Base-by-base conservation (phyloP, 768 basidiomycete species). In the Boletus reticuloceps region DNA sequence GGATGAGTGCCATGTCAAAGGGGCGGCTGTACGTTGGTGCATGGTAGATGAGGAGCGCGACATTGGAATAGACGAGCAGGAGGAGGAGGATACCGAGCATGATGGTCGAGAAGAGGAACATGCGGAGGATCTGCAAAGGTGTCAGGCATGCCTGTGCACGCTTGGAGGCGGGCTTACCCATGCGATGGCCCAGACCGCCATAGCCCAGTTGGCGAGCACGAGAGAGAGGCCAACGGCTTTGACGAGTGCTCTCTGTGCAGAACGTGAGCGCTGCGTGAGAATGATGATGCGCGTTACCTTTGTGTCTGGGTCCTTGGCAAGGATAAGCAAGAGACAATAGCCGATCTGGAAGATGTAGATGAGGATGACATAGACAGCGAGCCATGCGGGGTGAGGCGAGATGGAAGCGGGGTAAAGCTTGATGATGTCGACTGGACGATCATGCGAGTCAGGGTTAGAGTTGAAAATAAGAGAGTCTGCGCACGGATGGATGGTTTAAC, bases 141-240 rank as follows among this genome's bases (percentile, higher is more conserved):
- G 16, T 60, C 27, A 60, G 45, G 14, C 6, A 9, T 10, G 13
- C 9, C 1, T 2, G 43, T 1, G 6, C 6, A 20, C 1, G 2
- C 1, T 2, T 14, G 0, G 8, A 14, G 11, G 5, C 4, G 6
- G 7, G 2, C 42, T 43, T 59, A 89, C 87, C 82, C 88, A 94
- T 58, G 84, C 75, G 25, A 94, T 79, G 0, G 88, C 86, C 89
- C 91, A 94, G 0, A 80, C 65, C 0, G 86, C 91, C 83, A 90
- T 86, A 5, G 86, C 61, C 81, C 89, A 87, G 59, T 96, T 94
- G 3, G 90, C 79, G 17, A 88, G 65, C 3, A 92, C 87, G 41
- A 95, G 79, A 7, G 85, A 79, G 4, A 87, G 64, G 0, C 91
- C 94, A n/a, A 94, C 88, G 11, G 85, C 93, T 64, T 90, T 85